Conservation (phyloP, 495 filamentous ascomycete genomes). For the Podospora pseudopauciseta region DNA sequence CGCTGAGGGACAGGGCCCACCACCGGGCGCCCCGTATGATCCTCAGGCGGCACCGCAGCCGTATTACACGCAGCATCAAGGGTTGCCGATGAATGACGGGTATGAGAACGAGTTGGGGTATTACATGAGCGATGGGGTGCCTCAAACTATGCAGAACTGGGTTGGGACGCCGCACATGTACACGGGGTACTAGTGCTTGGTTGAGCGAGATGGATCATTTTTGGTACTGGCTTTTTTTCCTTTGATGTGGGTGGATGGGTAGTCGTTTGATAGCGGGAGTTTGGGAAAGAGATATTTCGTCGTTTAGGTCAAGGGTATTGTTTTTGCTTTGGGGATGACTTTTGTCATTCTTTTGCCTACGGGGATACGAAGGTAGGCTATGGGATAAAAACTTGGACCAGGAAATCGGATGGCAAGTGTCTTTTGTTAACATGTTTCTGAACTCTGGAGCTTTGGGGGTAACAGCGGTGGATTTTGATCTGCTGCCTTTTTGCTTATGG, state of each 20-base stretch:
- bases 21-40: conserved; percentile 19
- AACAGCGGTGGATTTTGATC: neutral
- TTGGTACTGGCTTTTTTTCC: neutral
- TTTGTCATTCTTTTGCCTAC: neutral
- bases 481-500: neutral
- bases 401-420: neutral
- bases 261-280: neutral
- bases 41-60: conserved; percentile 21
- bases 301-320: neutral
- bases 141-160: conserved; percentile 24
- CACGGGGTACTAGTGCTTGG: neutral
- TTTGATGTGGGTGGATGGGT: no score
- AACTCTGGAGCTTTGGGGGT: neutral
- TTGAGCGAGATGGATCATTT: neutral
- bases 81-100: conserved; percentile 27
- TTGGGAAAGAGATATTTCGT: neutral
- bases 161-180: conserved; percentile 22
- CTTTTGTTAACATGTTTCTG: neutral
- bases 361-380: neutral
- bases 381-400: neutral
- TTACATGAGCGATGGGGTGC: conserved; percentile 28
- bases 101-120: conserved; percentile 34
- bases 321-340: neutral
- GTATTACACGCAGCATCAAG: conserved; percentile 23
- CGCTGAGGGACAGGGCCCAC: neutral